phyloP scores from a whole-genome alignment of 192 early-diverging fungal genomes.

The Linnemannia hyalina region DNA sequence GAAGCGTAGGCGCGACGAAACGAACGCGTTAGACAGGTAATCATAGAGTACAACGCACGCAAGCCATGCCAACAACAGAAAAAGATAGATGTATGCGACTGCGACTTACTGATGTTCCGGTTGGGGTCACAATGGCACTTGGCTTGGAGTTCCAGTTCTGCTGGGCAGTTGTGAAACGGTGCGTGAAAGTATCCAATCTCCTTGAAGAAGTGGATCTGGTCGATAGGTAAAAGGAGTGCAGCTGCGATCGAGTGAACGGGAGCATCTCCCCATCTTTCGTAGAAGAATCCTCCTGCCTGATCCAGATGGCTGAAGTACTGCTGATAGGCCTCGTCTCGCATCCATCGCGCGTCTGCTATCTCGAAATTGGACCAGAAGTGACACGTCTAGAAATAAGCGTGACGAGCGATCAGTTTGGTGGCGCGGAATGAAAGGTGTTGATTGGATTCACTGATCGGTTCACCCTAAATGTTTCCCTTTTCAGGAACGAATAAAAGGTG shows the following conservation, averaged over 20 bases:
- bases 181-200: slow-evolving; percentile 82
- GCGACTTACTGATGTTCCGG: slow-evolving; percentile 61
- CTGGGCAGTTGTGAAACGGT: slow-evolving; percentile 71
- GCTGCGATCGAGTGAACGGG: slow-evolving; percentile 80
- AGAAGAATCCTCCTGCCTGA: slow-evolving; percentile 85
- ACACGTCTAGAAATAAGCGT: slow-evolving; percentile 52
- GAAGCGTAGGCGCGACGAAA: not conserved
- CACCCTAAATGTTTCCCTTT: not conserved
- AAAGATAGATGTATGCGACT: not conserved
- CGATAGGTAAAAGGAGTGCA: slow-evolving; percentile 67
- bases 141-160: slow-evolving; percentile 56
- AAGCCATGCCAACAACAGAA: not conserved
- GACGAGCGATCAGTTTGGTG: not conserved
- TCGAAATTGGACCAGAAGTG: slow-evolving; percentile 96
- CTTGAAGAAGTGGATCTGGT: slow-evolving; percentile 80
- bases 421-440: not conserved
- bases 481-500: not conserved
- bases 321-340: slow-evolving; percentile 75
- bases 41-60: not conserved
- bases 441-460: not conserved
- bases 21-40: not conserved
- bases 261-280: slow-evolving; percentile 87
- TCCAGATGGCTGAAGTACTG: slow-evolving; percentile 82
- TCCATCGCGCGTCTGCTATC: slow-evolving; percentile 73
- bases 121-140: slow-evolving; percentile 68